These are phyloP conservation scores for Paraconiothyrium brasiliense DNA, from an alignment of 2,329 filamentous ascomycete species.

Conservation along the genomic window DNA sequence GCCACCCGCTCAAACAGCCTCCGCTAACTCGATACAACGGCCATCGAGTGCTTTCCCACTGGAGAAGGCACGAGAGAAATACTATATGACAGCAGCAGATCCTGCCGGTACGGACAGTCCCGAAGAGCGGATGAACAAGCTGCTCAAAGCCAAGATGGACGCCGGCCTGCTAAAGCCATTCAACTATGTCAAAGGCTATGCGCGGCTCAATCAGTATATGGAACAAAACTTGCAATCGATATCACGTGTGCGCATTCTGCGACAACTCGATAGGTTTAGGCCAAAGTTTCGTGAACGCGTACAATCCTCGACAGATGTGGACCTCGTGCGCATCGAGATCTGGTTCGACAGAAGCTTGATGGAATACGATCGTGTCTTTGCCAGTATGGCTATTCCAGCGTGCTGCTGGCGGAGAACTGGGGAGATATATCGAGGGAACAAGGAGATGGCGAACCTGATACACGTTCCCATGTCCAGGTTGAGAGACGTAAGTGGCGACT, in stretches of 20 bases:
- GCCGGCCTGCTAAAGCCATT: slow-evolving; percentile 94
- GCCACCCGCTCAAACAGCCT: slow-evolving; percentile 55
- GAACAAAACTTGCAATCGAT: slow-evolving; percentile 83
- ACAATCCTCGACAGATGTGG: slow-evolving; percentile 89
- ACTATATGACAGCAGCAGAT: slow-evolving; percentile 96
- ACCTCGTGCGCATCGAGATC: slow-evolving; percentile 96
- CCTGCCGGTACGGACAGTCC: slow-evolving; percentile 86
- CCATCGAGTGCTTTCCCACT: slow-evolving; percentile 69
- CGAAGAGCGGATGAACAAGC: slow-evolving; percentile 93
- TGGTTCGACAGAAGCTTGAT: slow-evolving; percentile 97
- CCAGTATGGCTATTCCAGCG: slow-evolving; percentile 97
- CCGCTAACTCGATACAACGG: slow-evolving; percentile 66
- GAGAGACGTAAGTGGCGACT: slow-evolving; percentile 75
- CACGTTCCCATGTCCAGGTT: slow-evolving; percentile 90
- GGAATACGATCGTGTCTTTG: slow-evolving; percentile 98
- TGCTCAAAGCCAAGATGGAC: slow-evolving; percentile 95
- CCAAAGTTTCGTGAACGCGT: slow-evolving; percentile 97
- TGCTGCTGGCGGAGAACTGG: slow-evolving; percentile 97
- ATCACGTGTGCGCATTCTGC: slow-evolving; percentile 89
- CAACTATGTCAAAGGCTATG: slow-evolving; percentile 98
- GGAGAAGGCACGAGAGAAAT: slow-evolving; percentile 81
- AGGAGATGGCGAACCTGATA: slow-evolving; percentile 98
- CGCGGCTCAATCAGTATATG: slow-evolving; percentile 88
- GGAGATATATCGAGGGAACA: slow-evolving; percentile 96
- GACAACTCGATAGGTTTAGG: slow-evolving; percentile 90